Evolutionary conservation across 2,329 filamentous ascomycete genomes (phyloP).

Genomic region (Alternaria sp.): DNA sequence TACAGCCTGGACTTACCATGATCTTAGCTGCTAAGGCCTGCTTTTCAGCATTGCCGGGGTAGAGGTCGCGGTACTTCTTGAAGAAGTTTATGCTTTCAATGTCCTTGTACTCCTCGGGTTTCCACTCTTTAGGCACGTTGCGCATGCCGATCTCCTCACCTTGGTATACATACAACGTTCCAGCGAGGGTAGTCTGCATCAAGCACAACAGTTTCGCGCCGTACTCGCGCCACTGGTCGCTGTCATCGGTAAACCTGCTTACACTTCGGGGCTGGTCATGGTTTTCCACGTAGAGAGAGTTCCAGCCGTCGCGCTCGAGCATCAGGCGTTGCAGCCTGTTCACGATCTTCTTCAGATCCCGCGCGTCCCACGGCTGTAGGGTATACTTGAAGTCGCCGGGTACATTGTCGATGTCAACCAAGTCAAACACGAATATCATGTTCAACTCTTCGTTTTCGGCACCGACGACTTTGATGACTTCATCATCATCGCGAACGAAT

Average conservation of each 20-base stretch:
- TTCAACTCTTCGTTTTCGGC: constrained; percentile 61
- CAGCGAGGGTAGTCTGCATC: constrained; percentile 57
- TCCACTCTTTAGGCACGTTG: constrained; percentile 54
- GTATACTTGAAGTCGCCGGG: constrained; percentile 47
- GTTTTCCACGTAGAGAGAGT: constrained; percentile 60
- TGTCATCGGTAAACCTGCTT: constrained; percentile 57
- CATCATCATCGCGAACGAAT: constrained; percentile 55
- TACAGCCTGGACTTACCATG: constrained; percentile 39
- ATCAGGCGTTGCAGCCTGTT: constrained; percentile 46
- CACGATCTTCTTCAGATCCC: constrained; percentile 43
- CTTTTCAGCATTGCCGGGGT: constrained; percentile 36
- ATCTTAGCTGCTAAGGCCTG: constrained; percentile 39
- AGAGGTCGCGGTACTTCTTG: constrained; percentile 46
- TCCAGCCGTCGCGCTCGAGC: constrained; percentile 53
- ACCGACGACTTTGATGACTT: constrained; percentile 56
- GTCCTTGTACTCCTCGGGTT: constrained; percentile 57
- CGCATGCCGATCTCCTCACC: constrained; percentile 61
- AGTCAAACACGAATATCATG: constrained; percentile 69
- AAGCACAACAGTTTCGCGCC: constrained; percentile 57
- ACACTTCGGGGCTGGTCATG: constrained; percentile 61
- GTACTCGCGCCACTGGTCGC: constrained; percentile 54
- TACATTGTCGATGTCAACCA: constrained; percentile 49
- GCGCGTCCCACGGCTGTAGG: constrained; percentile 42
- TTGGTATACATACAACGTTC: constrained; percentile 59
- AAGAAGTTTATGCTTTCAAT: constrained; percentile 65